phyloP scores from a whole-genome alignment of 2,329 filamentous ascomycete species.

The Chalaropsis thielavioides region DNA sequence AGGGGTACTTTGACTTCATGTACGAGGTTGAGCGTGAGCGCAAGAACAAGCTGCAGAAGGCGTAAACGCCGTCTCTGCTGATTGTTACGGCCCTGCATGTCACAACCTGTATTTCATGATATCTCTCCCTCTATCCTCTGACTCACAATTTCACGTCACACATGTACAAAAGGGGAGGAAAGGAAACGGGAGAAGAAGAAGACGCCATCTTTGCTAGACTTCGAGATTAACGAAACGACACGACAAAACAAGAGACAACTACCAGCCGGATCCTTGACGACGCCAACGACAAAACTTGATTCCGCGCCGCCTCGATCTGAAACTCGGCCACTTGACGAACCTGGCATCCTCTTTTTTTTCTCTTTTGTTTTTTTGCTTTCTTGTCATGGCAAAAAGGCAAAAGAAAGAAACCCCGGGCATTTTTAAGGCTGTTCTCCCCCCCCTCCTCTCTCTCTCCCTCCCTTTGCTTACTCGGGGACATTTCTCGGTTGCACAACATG shows the following conservation, averaged over 20 bases:
- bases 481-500: not conserved
- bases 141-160: conserved; percentile 8
- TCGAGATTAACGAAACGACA: not conserved
- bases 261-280: not conserved
- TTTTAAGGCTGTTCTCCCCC: not conserved
- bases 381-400: not conserved
- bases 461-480: not conserved
- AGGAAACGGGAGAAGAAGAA: not conserved
- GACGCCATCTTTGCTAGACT: not conserved
- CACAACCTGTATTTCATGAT: conserved; percentile 2
- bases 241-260: not conserved
- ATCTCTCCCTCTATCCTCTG: conserved; percentile 3
- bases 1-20: conserved; percentile 95
- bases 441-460: not conserved
- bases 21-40: conserved; percentile 94
- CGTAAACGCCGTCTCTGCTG: conserved; percentile 8
- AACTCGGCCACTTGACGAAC: not conserved
- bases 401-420: not conserved
- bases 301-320: not conserved
- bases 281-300: not conserved
- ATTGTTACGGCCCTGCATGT: not conserved
- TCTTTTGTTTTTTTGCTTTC: not conserved
- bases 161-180: not conserved
- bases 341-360: not conserved
- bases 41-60: conserved; percentile 27